A percentile compares a stretch with the other conserved stretches of the same genome.
Evolutionary conservation across 257 asterid species (phyloP).

Genomic region (Gynochthodes officinalis): DNA sequence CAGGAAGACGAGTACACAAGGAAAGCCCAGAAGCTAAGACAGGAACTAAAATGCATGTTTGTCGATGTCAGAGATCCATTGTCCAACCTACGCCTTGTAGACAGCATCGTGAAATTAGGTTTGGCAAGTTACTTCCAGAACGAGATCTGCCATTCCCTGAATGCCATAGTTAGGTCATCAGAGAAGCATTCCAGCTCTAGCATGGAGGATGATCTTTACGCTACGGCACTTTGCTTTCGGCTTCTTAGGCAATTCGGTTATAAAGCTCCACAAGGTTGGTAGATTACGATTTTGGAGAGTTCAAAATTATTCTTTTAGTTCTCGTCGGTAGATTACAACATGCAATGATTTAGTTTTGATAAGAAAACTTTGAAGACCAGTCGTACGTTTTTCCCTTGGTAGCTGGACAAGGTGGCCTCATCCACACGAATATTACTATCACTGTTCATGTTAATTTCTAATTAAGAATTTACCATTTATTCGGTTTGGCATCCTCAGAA

Average conservation of each 20-base stretch:
- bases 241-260: slow-evolving; percentile 55
- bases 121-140: slow-evolving; percentile 38
- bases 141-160: slow-evolving; percentile 28
- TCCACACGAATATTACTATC: too few species aligned
- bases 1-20: slow-evolving; percentile 34
- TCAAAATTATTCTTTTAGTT: too few species aligned
- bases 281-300: too few species aligned
- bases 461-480: neutral
- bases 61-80: slow-evolving; percentile 20
- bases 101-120: slow-evolving; percentile 36
- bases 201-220: slow-evolving; percentile 25
- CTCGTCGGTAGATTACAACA: too few species aligned
- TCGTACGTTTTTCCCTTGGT: too few species aligned
- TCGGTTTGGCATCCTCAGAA: slow-evolving; percentile 19
- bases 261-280: slow-evolving; percentile 47
- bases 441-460: too few species aligned
- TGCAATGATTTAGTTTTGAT: too few species aligned
- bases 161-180: slow-evolving; percentile 7
- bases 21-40: slow-evolving; percentile 34
- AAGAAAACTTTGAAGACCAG: too few species aligned
- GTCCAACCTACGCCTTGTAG: slow-evolving; percentile 37
- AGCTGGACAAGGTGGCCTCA: too few species aligned
- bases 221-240: slow-evolving; percentile 40
- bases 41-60: slow-evolving; percentile 25
- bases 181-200: neutral